Percentiles rank a stretch among this genome's conserved stretches.
These are phyloP conservation scores for Hypoxylon cercidicola DNA, from an alignment of 495 filamentous ascomycete species.

Conservation along the genomic window DNA sequence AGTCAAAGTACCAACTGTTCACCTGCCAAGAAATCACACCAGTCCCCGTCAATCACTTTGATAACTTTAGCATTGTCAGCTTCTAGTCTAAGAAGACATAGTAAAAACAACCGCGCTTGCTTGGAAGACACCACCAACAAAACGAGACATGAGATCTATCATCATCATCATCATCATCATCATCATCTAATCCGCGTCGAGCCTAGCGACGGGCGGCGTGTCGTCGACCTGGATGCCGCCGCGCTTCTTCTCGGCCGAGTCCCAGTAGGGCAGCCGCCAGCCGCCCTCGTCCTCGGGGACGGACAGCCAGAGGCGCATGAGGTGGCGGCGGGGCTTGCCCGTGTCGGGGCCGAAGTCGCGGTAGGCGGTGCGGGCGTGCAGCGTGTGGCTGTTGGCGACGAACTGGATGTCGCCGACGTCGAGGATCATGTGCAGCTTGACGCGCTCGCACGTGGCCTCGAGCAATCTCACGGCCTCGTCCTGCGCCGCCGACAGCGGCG, in stretches of 20 bases:
- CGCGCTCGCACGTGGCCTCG: constrained; percentile 71
- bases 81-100: too few species aligned
- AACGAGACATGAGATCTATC: neutral
- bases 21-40: too few species aligned
- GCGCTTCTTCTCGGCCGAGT: constrained; percentile 83
- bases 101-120: too few species aligned
- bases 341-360: constrained; percentile 68
- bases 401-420: constrained; percentile 86
- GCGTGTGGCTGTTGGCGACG: constrained; percentile 71
- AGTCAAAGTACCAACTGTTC: too few species aligned
- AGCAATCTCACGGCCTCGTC: constrained; percentile 70
- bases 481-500: constrained; percentile 71
- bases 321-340: constrained; percentile 68
- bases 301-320: constrained; percentile 88
- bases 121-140: too few species aligned
- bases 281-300: constrained; percentile 84
- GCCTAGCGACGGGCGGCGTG: constrained; percentile 63
- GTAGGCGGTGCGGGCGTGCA: constrained; percentile 77
- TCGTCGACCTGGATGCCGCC: constrained; percentile 90
- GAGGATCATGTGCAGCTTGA: constrained; percentile 79
- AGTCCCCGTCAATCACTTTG: too few species aligned
- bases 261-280: constrained; percentile 84
- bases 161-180: too few species aligned
- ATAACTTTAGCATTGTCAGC: too few species aligned
- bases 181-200: constrained; percentile 42